Conservation (phyloP, 164 flowering plant species). For the Liriodendron chinense region DNA sequence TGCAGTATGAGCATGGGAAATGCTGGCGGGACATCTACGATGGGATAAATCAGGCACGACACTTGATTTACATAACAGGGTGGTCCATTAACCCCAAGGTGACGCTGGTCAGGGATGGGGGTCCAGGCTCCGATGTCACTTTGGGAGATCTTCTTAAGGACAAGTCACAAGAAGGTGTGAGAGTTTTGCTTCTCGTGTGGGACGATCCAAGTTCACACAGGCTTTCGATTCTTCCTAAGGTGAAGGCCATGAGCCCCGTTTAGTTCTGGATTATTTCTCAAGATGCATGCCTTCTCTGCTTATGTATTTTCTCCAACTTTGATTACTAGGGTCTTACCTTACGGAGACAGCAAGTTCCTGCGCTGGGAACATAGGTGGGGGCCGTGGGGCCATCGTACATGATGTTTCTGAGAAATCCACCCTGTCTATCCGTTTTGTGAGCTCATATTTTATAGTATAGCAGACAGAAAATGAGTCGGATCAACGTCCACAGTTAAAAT, state of each 20-base stretch:
- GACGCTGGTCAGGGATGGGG: constrained; percentile 61
- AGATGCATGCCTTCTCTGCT: too few relatives aligned
- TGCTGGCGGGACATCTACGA: constrained; percentile 90
- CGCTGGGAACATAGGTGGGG: too few relatives aligned
- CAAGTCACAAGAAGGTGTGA: constrained; percentile 94
- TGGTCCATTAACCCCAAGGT: constrained; percentile 98
- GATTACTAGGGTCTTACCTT: too few relatives aligned
- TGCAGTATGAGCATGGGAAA: constrained; percentile 74
- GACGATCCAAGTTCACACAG: constrained; percentile 95
- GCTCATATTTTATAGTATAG: too few relatives aligned
- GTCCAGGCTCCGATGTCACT: constrained; percentile 36
- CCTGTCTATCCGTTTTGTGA: too few relatives aligned
- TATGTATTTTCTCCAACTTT: background rate
- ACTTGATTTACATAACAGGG: constrained; percentile 79
- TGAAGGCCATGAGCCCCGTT: constrained; percentile 21
- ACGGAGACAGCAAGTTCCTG: too few relatives aligned
- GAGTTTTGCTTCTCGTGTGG: constrained; percentile 93
- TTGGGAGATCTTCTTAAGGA: constrained; percentile 81
- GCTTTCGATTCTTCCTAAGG: constrained; percentile 72
- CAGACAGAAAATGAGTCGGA: too few relatives aligned
- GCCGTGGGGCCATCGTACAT: too few relatives aligned
- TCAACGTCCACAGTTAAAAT: too few relatives aligned
- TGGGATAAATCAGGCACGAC: constrained; percentile 77
- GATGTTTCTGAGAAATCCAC: too few relatives aligned
- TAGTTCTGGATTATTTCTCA: background rate